phyloP scores from a whole-genome alignment of 2,329 filamentous ascomycete genomes.

The Didymella pomorum region DNA sequence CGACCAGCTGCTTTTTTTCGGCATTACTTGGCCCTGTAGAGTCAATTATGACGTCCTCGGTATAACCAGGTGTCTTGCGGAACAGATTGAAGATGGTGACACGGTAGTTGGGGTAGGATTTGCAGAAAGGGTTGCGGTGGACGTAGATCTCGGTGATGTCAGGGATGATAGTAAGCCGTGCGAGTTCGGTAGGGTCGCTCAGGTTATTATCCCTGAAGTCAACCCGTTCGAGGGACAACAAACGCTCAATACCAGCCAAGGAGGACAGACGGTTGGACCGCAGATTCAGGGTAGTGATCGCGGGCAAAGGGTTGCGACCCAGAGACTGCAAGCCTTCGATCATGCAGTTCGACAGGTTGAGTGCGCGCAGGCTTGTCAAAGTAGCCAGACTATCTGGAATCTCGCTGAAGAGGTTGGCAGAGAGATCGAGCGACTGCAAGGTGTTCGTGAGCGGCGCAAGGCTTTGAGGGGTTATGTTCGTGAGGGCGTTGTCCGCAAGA shows the following conservation, averaged over 20 bases:
- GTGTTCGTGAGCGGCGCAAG: constrained; percentile 85
- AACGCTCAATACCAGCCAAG: constrained; percentile 86
- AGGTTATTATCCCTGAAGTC: constrained; percentile 91
- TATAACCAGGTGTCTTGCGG: constrained; percentile 85
- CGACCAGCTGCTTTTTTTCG: constrained; percentile 84
- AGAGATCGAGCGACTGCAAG: constrained; percentile 89
- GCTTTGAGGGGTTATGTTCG: constrained; percentile 76
- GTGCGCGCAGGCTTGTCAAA: constrained; percentile 83
- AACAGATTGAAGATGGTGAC: constrained; percentile 96
- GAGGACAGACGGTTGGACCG: constrained; percentile 87
- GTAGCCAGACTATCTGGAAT: constrained; percentile 90
- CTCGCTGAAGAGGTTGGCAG: constrained; percentile 90
- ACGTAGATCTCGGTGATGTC: constrained; percentile 94
- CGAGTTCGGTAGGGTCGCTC: constrained; percentile 89
- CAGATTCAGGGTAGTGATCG: constrained; percentile 91
- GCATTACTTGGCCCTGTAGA: constrained; percentile 81
- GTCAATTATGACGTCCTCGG: constrained; percentile 90
- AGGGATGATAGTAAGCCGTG: constrained; percentile 86
- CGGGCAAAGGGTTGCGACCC: constrained; percentile 83
- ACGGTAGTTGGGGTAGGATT: constrained; percentile 84
- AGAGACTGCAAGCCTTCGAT: constrained; percentile 92
- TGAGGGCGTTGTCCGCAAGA: constrained; percentile 89
- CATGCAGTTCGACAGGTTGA: constrained; percentile 97
- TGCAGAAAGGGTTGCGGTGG: constrained; percentile 88
- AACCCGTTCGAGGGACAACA: constrained; percentile 86